phyloP scores from a whole-genome alignment of 2,329 filamentous ascomycete species.

The Dendryphion nanum region DNA sequence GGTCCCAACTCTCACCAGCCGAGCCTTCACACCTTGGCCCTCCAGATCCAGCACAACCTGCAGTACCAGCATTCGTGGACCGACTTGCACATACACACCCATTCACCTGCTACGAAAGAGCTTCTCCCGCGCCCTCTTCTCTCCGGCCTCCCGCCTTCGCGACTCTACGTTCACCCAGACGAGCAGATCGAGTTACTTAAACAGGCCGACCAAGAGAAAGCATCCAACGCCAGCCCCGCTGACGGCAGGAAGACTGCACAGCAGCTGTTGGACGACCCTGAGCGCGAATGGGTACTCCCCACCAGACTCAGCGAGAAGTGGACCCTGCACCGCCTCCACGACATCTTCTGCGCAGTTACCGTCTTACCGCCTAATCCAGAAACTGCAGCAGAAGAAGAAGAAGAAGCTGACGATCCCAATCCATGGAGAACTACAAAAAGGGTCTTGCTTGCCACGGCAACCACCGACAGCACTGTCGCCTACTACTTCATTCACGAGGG shows the following conservation, averaged over 20 bases:
- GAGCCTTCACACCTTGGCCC: constrained; percentile 51
- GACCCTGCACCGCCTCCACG: constrained; percentile 64
- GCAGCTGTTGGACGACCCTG: constrained; percentile 40
- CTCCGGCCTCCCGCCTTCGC: constrained; percentile 69
- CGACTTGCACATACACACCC: constrained; percentile 55
- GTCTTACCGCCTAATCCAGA: constrained; percentile 43
- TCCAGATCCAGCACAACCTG: constrained; percentile 68
- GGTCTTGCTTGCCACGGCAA: constrained; percentile 70
- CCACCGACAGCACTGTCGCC: constrained; percentile 78
- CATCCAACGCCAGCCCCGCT: constrained; percentile 26
- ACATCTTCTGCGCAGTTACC: constrained; percentile 62
- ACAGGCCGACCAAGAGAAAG: constrained; percentile 50
- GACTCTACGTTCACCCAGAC: constrained; percentile 77
- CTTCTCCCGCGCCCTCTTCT: constrained; percentile 62
- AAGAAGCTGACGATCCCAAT: constrained; percentile 17
- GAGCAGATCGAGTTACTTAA: constrained; percentile 74
- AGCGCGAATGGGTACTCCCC: constrained; percentile 73
- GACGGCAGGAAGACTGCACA: constrained; percentile 29
- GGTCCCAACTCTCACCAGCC: constrained; percentile 22
- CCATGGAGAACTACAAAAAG: constrained; percentile 59
- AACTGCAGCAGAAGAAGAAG: constrained; percentile 8
- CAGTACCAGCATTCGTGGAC: constrained; percentile 75
- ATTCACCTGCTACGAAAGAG: constrained; percentile 39
- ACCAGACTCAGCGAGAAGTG: constrained; percentile 72
- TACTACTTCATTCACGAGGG: constrained; percentile 86